Conservation (phyloP, 1,284 basidiomycete species). For the Ustilago vetiveriae region DNA sequence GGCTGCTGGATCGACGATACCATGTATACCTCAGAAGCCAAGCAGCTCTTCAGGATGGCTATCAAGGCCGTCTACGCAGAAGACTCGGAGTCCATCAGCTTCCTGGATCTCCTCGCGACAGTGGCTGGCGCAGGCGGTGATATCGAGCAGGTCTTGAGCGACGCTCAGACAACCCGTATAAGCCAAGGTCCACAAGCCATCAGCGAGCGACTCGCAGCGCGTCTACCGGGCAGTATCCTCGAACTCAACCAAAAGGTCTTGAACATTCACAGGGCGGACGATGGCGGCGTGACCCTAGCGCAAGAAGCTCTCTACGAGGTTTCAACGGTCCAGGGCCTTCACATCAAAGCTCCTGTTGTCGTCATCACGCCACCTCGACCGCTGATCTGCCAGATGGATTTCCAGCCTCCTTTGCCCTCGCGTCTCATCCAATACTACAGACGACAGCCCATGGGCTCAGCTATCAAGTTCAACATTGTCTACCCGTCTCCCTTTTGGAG, state of each 20-base stretch:
- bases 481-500: constrained; percentile 46
- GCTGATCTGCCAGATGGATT: constrained; percentile 37
- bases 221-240: constrained; percentile 13
- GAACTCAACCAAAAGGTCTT: constrained; percentile 20
- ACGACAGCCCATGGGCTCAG: constrained; percentile 47
- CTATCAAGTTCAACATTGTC: constrained; percentile 44
- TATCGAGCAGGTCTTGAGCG: constrained; percentile 38
- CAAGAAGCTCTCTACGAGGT: constrained; percentile 14
- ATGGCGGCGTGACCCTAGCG: not conserved
- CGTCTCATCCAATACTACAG: constrained; percentile 39
- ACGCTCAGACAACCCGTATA: constrained; percentile 42
- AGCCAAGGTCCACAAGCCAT: constrained; percentile 36
- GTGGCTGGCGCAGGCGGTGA: constrained; percentile 37
- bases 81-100: constrained; percentile 36
- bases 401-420: constrained; percentile 39
- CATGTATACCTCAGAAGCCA: constrained; percentile 36
- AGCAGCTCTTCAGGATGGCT: constrained; percentile 36
- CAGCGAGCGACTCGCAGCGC: constrained; percentile 30
- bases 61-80: constrained; percentile 49
- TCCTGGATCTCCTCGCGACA: constrained; percentile 39
- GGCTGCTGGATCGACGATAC: constrained; percentile 46
- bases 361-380: constrained; percentile 37
- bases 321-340: constrained; percentile 19
- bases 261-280: constrained; percentile 8
- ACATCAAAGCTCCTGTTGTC: constrained; percentile 25